Base-by-base conservation (phyloP, 1,139 yeast genomes). In the Candida smagusa region DNA sequence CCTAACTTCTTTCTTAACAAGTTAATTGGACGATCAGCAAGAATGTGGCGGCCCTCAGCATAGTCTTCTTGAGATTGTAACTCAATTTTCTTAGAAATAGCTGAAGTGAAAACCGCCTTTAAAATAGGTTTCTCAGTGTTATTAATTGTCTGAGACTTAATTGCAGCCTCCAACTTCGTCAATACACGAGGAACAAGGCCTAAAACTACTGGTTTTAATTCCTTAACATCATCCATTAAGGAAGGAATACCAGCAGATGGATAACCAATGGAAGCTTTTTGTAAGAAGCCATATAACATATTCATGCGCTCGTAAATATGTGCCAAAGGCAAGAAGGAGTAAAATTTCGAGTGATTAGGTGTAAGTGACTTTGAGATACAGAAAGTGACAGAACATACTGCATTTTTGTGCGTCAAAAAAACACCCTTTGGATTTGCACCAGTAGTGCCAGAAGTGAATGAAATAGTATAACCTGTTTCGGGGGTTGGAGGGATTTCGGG, bases 271-370 rank as follows among this genome's bases (percentile, higher is more conserved):
- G 64, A 16, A 11, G 56, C 46, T 24, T 69, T 72, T 30, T 44
- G 31, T 26, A 61, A 48, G 11, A 41, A 76, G 48, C 50, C 54
- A 33, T 48, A 50, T 9, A 51, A 43, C 26, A 63, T 38, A 26
- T 56, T 53, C 57, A 59, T 59, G 42, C 74, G 54, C 45, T 82
- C 86, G 53, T 75, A 82, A 44, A 84, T 83, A 56, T 84, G 90
- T 1, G 90, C 88, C 51, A 81, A 63, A 0, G 89, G 89, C 39
- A 82, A 67, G 55, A 79, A 78, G 21, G 47, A 39, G 37, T 46
- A 48, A n/a, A 31, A 11, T 12, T 38, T 42, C 3, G 41, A 46
- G 27, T 49, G 41, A 5, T 41, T 42, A 26, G 39, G 27, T 8
- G 43, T 30, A 25, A 45, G 44, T 36, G 44, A 39, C 36, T 41